Conservation (phyloP, 768 basidiomycete species). For the Russula earlei region DNA sequence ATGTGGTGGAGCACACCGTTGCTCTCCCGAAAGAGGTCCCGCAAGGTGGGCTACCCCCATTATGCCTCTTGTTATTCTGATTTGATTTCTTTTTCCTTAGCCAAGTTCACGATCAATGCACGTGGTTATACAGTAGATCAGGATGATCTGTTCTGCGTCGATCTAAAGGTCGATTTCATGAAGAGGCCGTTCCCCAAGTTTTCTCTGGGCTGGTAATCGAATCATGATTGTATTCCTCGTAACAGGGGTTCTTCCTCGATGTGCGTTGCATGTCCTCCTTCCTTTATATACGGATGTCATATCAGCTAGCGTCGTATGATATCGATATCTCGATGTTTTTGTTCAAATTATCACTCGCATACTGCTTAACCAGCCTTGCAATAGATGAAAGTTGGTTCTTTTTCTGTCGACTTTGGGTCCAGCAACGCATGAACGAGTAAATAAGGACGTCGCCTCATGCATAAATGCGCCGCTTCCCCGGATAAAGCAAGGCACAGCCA, state of each 20-base stretch:
- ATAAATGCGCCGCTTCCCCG: conserved; percentile 7
- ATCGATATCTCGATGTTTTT: background rate
- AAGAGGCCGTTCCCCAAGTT: conserved; percentile 26
- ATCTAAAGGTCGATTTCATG: conserved; percentile 74
- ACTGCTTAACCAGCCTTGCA: background rate
- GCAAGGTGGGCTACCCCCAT: conserved; percentile 36
- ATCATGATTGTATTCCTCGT: background rate
- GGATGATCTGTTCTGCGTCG: conserved; percentile 68
- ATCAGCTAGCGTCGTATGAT: background rate
- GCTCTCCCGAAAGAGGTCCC: conserved; percentile 89
- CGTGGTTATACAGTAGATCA: conserved; percentile 63
- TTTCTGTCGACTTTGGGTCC: background rate
- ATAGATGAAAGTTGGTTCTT: background rate
- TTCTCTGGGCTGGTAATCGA: conserved; percentile 24
- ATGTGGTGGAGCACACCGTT: conserved; percentile 76
- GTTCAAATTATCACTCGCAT: background rate
- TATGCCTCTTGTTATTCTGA: background rate
- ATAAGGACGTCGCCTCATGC: background rate
- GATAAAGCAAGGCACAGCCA: conserved; percentile 17
- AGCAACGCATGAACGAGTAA: background rate
- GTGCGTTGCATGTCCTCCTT: conserved; percentile 5
- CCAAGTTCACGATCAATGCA: conserved; percentile 73
- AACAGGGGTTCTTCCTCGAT: background rate
- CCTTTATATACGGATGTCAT: conserved; percentile 2
- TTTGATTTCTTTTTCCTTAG: conserved; percentile 36